Percentiles rank a stretch among this genome's conserved stretches.
Conservation (phyloP, 2,329 filamentous ascomycete genomes). For the Chrysoporthe austroafricana region DNA sequence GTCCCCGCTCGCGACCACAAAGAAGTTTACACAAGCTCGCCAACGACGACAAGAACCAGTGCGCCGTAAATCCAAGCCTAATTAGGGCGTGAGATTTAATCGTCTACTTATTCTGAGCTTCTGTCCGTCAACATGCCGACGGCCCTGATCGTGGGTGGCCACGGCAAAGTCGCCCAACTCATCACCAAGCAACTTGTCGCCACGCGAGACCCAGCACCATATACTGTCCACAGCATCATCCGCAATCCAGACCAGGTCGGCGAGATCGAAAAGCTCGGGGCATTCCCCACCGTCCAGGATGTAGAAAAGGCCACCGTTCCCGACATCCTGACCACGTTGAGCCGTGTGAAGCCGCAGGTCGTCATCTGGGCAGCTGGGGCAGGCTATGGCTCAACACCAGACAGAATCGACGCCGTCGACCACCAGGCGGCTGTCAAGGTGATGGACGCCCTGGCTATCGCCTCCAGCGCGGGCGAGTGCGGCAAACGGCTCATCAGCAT, state of each 20-base stretch:
- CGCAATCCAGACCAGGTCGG: conserved; percentile 38
- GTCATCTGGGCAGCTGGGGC: conserved; percentile 41
- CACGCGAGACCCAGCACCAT: conserved; percentile 12
- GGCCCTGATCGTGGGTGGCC: conserved; percentile 25
- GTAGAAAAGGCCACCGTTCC: conserved; percentile 44
- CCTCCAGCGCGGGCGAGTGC: conserved; percentile 36
- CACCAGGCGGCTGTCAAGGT: conserved; percentile 48
- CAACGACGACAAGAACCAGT: not conserved
- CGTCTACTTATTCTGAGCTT: conserved; percentile 13
- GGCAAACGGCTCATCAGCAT: conserved; percentile 50
- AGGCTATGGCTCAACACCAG: conserved; percentile 39
- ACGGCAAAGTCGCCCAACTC: conserved; percentile 24
- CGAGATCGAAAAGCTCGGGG: conserved; percentile 44
- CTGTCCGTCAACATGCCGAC: conserved; percentile 14
- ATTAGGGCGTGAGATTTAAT: conserved; percentile 15
- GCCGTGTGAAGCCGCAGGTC: conserved; percentile 37
- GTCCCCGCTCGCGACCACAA: not conserved
- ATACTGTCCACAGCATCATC: conserved; percentile 35
- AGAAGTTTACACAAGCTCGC: not conserved
- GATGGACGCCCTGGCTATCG: conserved; percentile 48
- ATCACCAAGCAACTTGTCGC: conserved; percentile 24
- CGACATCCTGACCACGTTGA: conserved; percentile 43
- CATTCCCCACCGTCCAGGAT: conserved; percentile 46
- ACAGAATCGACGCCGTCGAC: conserved; percentile 49
- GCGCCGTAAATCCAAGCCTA: not conserved